Conservation (phyloP, 164 flowering plant genomes). For the Houttuynia cordata region DNA sequence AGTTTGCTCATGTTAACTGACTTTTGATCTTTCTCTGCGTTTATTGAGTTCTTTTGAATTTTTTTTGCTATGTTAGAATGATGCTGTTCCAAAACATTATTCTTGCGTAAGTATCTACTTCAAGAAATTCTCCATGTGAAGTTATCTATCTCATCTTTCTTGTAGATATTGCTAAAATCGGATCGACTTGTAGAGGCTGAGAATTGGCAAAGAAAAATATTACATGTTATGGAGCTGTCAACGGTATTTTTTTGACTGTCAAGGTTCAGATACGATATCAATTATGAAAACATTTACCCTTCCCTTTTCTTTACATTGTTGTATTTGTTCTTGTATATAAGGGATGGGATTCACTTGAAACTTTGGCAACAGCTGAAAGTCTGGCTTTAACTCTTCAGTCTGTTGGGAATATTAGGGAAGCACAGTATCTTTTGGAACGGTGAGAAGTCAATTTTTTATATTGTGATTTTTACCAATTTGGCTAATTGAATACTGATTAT, state of each 20-base stretch:
- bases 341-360: slow-evolving; percentile 83
- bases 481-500: not conserved
- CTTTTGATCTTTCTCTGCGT: not conserved
- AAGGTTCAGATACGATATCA: not conserved
- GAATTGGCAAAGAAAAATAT: slow-evolving; percentile 61
- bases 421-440: slow-evolving; percentile 64
- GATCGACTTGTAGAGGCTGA: slow-evolving; percentile 53
- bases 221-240: slow-evolving; percentile 56
- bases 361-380: slow-evolving; percentile 63
- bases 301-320: not conserved
- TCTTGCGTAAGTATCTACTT: no score
- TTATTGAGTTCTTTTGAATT: no score
- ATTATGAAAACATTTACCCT: not conserved
- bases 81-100: no score
- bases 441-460: slow-evolving; percentile 1
- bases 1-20: not conserved
- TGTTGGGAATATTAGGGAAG: slow-evolving; percentile 48
- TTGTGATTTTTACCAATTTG: not conserved
- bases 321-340: slow-evolving; percentile 11
- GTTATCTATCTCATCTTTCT: no score
- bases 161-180: slow-evolving; percentile 46
- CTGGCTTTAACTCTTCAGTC: slow-evolving; percentile 54
- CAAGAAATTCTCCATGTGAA: no score
- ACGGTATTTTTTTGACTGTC: slow-evolving; percentile 30
- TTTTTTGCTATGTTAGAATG: no score